Evolutionary conservation across 2,329 filamentous ascomycete genomes (phyloP).

Genomic region (Monilinia vaccinii-corymbosi): DNA sequence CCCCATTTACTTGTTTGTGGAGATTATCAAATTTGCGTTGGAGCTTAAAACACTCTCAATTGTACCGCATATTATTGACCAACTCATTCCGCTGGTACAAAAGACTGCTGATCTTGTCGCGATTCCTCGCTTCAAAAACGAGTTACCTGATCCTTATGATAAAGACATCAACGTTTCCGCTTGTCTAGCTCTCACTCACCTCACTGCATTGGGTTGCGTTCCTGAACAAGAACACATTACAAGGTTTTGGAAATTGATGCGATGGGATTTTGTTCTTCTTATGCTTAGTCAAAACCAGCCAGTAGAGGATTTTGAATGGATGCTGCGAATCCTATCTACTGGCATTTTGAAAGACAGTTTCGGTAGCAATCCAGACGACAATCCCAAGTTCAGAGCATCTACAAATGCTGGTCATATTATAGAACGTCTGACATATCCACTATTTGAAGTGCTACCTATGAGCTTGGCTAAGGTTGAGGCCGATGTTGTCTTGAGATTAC

Average conservation of each 20-base stretch:
- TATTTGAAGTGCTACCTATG: conserved; percentile 32
- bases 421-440: conserved; percentile 34
- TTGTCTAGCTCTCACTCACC: conserved; percentile 58
- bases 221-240: conserved; percentile 28
- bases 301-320: conserved; percentile 50
- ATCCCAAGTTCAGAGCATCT: conserved; percentile 32
- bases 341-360: conserved; percentile 56
- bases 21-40: conserved; percentile 55
- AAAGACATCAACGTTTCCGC: conserved; percentile 52
- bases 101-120: conserved; percentile 48
- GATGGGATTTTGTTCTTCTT: conserved; percentile 56
- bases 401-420: conserved; percentile 29
- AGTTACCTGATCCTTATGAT: conserved; percentile 39
- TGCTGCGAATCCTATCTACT: conserved; percentile 57
- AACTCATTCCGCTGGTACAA: conserved; percentile 46
- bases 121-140: conserved; percentile 34
- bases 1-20: conserved; percentile 56
- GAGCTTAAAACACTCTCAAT: conserved; percentile 50
- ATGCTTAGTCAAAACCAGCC: conserved; percentile 60
- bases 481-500: conserved; percentile 22
- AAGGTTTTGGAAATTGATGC: conserved; percentile 59
- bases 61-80: conserved; percentile 48
- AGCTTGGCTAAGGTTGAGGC: conserved; percentile 22
- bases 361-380: conserved; percentile 49
- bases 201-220: conserved; percentile 51